Conservation (phyloP, 441 rosid genomes). For the Arabidopsis lyrata region DNA sequence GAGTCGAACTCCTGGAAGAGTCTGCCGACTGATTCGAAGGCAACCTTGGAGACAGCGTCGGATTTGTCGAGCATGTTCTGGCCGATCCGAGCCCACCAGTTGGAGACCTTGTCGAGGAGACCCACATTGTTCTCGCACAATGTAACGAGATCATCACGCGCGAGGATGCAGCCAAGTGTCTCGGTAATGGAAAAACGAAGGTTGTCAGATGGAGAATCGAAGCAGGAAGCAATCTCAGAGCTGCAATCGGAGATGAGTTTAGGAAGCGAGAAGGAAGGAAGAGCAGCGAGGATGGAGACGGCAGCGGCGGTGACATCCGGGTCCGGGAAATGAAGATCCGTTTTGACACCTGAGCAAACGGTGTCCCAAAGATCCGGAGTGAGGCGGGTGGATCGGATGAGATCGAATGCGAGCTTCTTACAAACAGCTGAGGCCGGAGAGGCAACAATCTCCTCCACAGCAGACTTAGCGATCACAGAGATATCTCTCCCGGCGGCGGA, state of each 20-base stretch:
- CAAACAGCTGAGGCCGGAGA: slow-evolving; percentile 95
- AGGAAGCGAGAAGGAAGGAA: slow-evolving; percentile 84
- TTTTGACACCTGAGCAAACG: slow-evolving; percentile 78
- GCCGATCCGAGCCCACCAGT: slow-evolving; percentile 91
- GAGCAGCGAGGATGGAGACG: slow-evolving; percentile 87
- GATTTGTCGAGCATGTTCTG: slow-evolving; percentile 87
- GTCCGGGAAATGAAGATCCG: slow-evolving; percentile 93
- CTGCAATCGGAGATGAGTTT: slow-evolving; percentile 77
- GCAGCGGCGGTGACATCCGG: slow-evolving; percentile 97
- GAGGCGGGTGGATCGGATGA: slow-evolving; percentile 91
- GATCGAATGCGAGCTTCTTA: slow-evolving; percentile 93
- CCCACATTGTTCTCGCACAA: slow-evolving; percentile 86
- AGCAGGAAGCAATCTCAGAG: slow-evolving; percentile 80
- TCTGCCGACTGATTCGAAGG: slow-evolving; percentile 93
- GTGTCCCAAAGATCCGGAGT: slow-evolving; percentile 99
- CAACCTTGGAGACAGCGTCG: slow-evolving; percentile 88
- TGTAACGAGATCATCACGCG: slow-evolving; percentile 92
- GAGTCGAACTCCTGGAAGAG: slow-evolving; percentile 94
- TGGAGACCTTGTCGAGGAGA: slow-evolving; percentile 85
- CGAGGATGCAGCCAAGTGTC: slow-evolving; percentile 91
- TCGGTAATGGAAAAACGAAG: slow-evolving; percentile 89
- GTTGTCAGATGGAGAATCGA: slow-evolving; percentile 76
- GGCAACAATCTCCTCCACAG: slow-evolving; percentile 94
- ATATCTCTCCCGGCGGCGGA: slow-evolving; percentile 94
- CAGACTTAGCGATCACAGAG: slow-evolving; percentile 86